Evolutionary conservation across 495 filamentous ascomycete species (phyloP), one percentile per base, ranked within the genome.

Genomic region (Penicillium salamii): DNA sequence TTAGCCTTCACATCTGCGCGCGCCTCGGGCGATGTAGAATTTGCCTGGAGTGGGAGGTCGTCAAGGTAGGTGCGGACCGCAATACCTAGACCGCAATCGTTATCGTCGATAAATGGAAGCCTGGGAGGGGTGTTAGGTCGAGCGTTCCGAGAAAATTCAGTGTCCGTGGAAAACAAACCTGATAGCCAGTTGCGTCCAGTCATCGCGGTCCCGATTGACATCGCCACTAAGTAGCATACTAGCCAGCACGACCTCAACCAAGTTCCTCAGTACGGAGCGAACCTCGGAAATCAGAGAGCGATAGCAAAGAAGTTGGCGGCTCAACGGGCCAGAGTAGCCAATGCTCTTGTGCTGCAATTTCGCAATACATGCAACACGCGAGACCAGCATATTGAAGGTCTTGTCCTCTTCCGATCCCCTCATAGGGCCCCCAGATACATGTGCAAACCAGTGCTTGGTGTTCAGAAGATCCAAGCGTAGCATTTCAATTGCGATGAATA

Each of bases 301-400:
- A 71, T 90, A 97, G 23, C 84, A 86, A 9, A 97, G 77, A 35
- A 97, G 76, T 57, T 93, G 88, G 61, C 91, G 84, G 74, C 88
- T 96, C 1, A 99, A 76, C 0, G 93, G 93, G 1, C 93, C 93
- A 19, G 93, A 97, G 68, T 96, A 99, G 19, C 95, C 91, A 57
- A 91, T 91, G 5, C 78, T 71, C 54, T 88, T 79, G 62, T 99
- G 93, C 24, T 83, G 81, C 19, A 99, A 73, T 55, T 86, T 87
- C 38, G 86, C 82, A 54, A 97, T 75, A 42, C 85, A 89, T 12
- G 91, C 87, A 47, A 93, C 86, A 33, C 91, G 86, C 48, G 88
- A 90, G 51, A 97, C 81, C 24, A 97, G 78, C 51, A 92, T 76
- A 32, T 88, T 82, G 67, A 85, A 84, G 8, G 72, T 68, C 62